Conservation (phyloP, 2,329 filamentous ascomycete genomes). For the Zymoseptoria crescenta region DNA sequence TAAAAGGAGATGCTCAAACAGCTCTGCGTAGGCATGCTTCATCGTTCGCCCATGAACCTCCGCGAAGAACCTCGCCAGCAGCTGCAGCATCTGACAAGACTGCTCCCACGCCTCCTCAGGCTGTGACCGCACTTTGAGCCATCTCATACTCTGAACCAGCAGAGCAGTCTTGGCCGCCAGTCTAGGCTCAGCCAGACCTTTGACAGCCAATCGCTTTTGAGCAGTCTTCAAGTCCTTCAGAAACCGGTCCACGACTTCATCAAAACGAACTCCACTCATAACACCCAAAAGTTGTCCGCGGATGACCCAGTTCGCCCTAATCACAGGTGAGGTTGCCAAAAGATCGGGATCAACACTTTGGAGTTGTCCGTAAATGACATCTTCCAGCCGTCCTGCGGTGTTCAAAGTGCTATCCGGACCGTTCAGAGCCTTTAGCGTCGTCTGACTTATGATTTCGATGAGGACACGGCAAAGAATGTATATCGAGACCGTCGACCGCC, state of each 20-base stretch:
- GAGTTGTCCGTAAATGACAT: conserved; percentile 92
- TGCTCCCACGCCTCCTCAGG: conserved; percentile 72
- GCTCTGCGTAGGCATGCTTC: conserved; percentile 90
- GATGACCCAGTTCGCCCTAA: conserved; percentile 90
- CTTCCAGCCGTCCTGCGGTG: conserved; percentile 89
- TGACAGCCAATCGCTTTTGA: conserved; percentile 66
- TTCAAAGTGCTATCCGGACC: conserved; percentile 54
- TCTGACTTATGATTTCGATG: conserved; percentile 89
- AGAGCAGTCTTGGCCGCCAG: conserved; percentile 77
- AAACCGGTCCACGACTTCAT: conserved; percentile 74
- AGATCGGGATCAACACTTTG: conserved; percentile 82
- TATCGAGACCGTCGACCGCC: conserved; percentile 86
- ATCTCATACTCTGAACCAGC: conserved; percentile 84
- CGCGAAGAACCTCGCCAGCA: conserved; percentile 72
- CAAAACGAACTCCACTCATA: conserved; percentile 90
- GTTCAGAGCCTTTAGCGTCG: conserved; percentile 64
- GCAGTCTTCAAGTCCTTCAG: conserved; percentile 70
- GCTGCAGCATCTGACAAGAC: conserved; percentile 81
- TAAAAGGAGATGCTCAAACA: conserved; percentile 77
- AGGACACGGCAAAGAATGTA: conserved; percentile 92
- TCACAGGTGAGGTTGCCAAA: conserved; percentile 66
- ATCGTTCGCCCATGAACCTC: conserved; percentile 80
- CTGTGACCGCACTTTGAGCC: conserved; percentile 67
- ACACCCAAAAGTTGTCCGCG: conserved; percentile 90
- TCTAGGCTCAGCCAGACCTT: conserved; percentile 59